Evolutionary conservation across 1,284 basidiomycete genomes (phyloP).

Genomic region (Puccinia triticina): DNA sequence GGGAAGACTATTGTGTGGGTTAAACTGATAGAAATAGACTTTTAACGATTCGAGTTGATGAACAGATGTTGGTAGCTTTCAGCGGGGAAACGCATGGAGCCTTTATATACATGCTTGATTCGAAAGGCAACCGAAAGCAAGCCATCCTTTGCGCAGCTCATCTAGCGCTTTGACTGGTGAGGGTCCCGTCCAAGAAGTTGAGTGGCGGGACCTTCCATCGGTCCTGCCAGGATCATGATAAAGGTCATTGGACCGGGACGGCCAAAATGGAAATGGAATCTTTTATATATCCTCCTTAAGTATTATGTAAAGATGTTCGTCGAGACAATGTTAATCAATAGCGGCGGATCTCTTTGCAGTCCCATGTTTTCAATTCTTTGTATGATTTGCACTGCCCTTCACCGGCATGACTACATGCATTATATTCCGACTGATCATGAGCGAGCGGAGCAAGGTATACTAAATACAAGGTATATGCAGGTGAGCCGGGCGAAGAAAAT

Average conservation of each 20-base stretch:
- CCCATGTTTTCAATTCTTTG: too few relatives aligned
- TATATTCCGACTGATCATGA: too few relatives aligned
- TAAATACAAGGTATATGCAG: too few relatives aligned
- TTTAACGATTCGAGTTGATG: not conserved
- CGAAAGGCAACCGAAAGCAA: not conserved
- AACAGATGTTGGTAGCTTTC: not conserved
- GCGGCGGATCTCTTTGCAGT: too few relatives aligned
- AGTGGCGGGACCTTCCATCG: not conserved
- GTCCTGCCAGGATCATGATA: conserved; percentile 5
- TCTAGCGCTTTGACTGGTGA: not conserved
- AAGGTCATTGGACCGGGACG: not conserved
- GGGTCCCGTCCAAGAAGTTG: not conserved
- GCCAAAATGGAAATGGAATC: not conserved
- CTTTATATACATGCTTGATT: not conserved
- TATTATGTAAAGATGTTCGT: too few relatives aligned
- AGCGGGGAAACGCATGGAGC: not conserved
- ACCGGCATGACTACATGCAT: too few relatives aligned
- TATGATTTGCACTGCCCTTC: too few relatives aligned
- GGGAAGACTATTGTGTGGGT: not conserved
- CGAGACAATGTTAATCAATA: too few relatives aligned
- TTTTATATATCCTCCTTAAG: too few relatives aligned
- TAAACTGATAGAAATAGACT: not conserved
- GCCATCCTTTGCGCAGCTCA: not conserved
- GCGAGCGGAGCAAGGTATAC: too few relatives aligned
- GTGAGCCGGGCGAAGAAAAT: too few relatives aligned